Evolutionary conservation across 139 green algal species (phyloP).

Genomic region (Astrephomene gubernaculifera): DNA sequence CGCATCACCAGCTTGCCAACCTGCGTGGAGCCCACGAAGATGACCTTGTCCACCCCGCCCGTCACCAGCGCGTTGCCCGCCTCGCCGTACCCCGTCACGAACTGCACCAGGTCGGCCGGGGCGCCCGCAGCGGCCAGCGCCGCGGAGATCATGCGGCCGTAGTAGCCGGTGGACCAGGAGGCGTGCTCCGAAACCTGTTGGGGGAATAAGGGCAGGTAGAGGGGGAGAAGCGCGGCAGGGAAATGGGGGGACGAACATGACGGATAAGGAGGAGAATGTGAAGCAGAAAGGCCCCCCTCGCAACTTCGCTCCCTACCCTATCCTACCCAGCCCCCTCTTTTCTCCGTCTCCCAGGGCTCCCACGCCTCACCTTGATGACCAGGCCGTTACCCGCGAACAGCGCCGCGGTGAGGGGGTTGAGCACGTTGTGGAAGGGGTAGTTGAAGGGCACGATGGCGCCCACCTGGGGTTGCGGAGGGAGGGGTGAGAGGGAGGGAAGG

Average conservation of each 20-base stretch:
- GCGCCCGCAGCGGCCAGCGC: slow-evolving; percentile 88
- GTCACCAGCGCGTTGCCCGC: slow-evolving; percentile 92
- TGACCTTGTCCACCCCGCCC: slow-evolving; percentile 88
- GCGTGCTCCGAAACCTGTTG: slow-evolving; percentile 90
- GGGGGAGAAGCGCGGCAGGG: not conserved
- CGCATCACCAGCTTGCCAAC: slow-evolving; percentile 83
- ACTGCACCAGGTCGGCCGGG: slow-evolving; percentile 90
- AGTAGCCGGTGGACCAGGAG: slow-evolving; percentile 88
- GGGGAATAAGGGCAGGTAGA: not conserved
- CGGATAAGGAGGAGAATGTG: not conserved
- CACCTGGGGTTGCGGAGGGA: slow-evolving; percentile 65
- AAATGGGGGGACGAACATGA: not conserved
- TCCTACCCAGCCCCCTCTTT: not conserved
- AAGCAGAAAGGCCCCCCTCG: not conserved
- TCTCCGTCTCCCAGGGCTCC: too few relatives aligned
- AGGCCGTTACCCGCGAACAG: slow-evolving; percentile 96
- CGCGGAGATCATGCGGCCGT: slow-evolving; percentile 84
- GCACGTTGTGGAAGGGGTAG: slow-evolving; percentile 99
- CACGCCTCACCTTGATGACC: slow-evolving; percentile 89
- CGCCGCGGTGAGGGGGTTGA: slow-evolving; percentile 95
- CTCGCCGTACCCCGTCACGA: slow-evolving; percentile 93
- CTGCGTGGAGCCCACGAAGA: slow-evolving; percentile 91
- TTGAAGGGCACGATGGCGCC: slow-evolving; percentile 99
- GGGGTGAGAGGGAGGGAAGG: too few relatives aligned
- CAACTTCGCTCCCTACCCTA: not conserved